phyloP scores from a whole-genome alignment of 2,329 filamentous ascomycete genomes.

The Alternaria atra region DNA sequence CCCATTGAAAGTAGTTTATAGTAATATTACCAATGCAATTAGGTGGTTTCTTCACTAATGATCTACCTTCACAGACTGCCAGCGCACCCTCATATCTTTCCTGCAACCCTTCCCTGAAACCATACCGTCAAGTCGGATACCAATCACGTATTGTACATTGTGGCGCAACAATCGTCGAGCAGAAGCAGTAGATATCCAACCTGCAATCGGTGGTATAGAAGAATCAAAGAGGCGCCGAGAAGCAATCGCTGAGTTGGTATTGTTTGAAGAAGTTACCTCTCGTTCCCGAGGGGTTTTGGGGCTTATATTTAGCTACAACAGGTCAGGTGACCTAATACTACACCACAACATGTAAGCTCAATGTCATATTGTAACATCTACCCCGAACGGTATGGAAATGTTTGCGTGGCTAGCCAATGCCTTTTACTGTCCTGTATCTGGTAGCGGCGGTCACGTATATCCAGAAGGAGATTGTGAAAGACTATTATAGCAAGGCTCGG shows the following conservation, averaged over 20 bases:
- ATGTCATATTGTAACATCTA: conserved; percentile 23
- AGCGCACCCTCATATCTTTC: background rate
- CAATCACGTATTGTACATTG: background rate
- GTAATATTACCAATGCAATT: background rate
- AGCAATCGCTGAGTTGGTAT: too few relatives aligned
- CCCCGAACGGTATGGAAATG: background rate
- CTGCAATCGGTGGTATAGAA: too few relatives aligned
- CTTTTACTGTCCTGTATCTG: conserved; percentile 21
- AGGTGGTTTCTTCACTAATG: background rate
- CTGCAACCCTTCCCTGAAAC: background rate
- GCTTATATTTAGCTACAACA: too few relatives aligned
- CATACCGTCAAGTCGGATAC: background rate
- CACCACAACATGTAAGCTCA: too few relatives aligned
- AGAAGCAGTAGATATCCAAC: too few relatives aligned
- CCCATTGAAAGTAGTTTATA: background rate
- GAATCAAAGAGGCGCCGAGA: too few relatives aligned
- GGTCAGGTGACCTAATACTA: too few relatives aligned
- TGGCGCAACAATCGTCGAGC: too few relatives aligned
- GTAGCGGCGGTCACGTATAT: conserved; percentile 3
- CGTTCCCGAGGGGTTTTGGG: too few relatives aligned
- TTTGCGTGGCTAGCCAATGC: conserved; percentile 25
- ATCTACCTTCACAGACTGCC: background rate
- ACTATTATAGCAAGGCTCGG: background rate
- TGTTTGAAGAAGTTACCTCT: too few relatives aligned
- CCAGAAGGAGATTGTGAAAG: background rate